Evolutionary conservation across 129 eudicot species (phyloP).

Genomic region (Escallonia herrerae): DNA sequence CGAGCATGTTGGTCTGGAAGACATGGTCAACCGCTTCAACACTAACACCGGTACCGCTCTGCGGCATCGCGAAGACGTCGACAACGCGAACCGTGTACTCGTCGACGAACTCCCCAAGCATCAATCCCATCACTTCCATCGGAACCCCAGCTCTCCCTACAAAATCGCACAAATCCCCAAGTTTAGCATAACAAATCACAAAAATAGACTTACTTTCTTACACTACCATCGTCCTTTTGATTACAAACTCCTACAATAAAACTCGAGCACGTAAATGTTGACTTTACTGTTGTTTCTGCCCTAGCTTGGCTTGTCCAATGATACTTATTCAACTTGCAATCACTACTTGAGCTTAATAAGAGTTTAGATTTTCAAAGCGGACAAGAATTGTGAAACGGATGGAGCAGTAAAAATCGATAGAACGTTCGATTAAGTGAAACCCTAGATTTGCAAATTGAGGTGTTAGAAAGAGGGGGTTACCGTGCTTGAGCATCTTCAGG

Average conservation of each 20-base stretch:
- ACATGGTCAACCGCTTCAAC: conserved; percentile 98
- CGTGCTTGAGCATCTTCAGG: conserved; percentile 94
- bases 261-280: no score
- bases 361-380: no score
- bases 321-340: no score
- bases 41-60: conserved; percentile 97
- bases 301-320: not conserved
- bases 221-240: no score
- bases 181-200: not conserved
- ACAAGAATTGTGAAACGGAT: no score
- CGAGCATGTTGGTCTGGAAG: conserved; percentile 94
- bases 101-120: conserved; percentile 98
- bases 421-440: not conserved
- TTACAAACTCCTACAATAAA: no score
- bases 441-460: conserved; percentile 3
- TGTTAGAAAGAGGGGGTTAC: conserved; percentile 21
- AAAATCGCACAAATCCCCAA: not conserved
- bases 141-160: conserved; percentile 95
- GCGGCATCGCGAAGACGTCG: conserved; percentile 97
- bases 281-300: not conserved
- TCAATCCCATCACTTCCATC: conserved; percentile 97
- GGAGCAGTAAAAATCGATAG: no score
- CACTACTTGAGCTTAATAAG: no score
- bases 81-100: conserved; percentile 94
- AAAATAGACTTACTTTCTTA: no score